Conservation (phyloP, 768 basidiomycete genomes). For the Cystobasidiopsis lactophilus region DNA sequence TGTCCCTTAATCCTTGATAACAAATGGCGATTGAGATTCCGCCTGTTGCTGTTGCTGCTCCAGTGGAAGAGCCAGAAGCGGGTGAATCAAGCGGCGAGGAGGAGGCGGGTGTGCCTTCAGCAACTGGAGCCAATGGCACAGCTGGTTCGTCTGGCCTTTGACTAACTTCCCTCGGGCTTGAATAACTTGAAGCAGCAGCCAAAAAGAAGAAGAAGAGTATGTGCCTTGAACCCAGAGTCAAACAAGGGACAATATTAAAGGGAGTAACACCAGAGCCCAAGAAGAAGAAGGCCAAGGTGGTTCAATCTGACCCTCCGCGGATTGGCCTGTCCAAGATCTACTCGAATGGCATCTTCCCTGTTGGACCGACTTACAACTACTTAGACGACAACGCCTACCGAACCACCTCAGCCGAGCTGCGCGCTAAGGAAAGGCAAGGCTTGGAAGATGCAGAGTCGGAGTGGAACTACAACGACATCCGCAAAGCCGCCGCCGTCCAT, state of each 20-base stretch:
- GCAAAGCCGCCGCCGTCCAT: conserved; percentile 87
- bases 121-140: too few species aligned
- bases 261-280: conserved; percentile 41
- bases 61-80: too few species aligned
- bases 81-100: too few species aligned
- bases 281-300: conserved; percentile 39
- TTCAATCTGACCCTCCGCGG: conserved; percentile 79
- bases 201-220: conserved; percentile 20
- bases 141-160: too few species aligned
- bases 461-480: conserved; percentile 51
- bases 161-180: too few species aligned
- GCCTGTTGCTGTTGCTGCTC: too few species aligned
- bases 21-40: too few species aligned
- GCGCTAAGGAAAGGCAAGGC: conserved; percentile 51
- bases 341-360: conserved; percentile 63
- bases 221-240: conserved; percentile 7
- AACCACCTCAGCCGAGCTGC: conserved; percentile 72
- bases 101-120: too few species aligned
- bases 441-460: conserved; percentile 50
- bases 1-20: too few species aligned
- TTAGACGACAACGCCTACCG: conserved; percentile 73
- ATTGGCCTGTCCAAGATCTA: conserved; percentile 74
- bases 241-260: not conserved
- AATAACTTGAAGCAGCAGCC: not conserved
- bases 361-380: conserved; percentile 78